Conservation (phyloP, 2,329 filamentous ascomycete species). For the Graphilbum fragrans region DNA sequence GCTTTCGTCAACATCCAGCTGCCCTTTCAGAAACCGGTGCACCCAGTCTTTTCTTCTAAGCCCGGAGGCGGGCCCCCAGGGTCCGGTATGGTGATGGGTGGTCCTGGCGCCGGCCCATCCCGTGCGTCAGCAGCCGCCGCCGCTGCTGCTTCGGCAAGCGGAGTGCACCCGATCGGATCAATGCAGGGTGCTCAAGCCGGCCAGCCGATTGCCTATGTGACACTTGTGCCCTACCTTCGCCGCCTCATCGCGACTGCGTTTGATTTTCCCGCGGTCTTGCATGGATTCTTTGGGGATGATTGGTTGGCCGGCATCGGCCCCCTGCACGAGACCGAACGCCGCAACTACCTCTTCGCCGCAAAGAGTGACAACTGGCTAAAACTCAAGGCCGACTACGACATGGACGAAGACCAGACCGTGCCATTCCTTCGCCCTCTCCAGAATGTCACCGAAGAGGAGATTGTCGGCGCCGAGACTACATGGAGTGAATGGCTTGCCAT, state of each 20-base stretch:
- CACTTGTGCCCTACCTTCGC: slow-evolving; percentile 78
- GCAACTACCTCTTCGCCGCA: slow-evolving; percentile 90
- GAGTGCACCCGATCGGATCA: slow-evolving; percentile 14
- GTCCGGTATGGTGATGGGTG: slow-evolving; percentile 12
- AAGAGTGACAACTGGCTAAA: slow-evolving; percentile 85
- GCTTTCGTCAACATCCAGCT: slow-evolving; percentile 86
- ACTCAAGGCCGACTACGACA: slow-evolving; percentile 86
- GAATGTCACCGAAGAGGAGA: slow-evolving; percentile 64
- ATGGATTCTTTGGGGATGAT: slow-evolving; percentile 94
- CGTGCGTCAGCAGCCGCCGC: slow-evolving; percentile 7
- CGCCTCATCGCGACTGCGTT: slow-evolving; percentile 86
- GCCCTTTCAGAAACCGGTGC: slow-evolving; percentile 59
- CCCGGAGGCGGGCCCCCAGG: slow-evolving; percentile 20
- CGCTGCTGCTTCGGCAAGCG: slow-evolving; percentile 5
- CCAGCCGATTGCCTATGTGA: slow-evolving; percentile 33
- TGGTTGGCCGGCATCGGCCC: slow-evolving; percentile 71
- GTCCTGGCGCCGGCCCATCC: slow-evolving; percentile 18
- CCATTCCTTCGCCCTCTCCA: slow-evolving; percentile 82
- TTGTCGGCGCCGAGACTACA: slow-evolving; percentile 65
- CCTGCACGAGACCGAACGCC: slow-evolving; percentile 76
- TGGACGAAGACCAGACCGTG: slow-evolving; percentile 67
- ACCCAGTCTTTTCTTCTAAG: slow-evolving; percentile 30
- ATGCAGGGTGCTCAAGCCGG: slow-evolving; percentile 15
- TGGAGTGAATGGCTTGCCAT: slow-evolving; percentile 96
- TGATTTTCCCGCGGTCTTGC: slow-evolving; percentile 74